These are phyloP conservation scores for Copromyces sp. DNA, from an alignment of 495 filamentous ascomycete species.

Conservation along the genomic window DNA sequence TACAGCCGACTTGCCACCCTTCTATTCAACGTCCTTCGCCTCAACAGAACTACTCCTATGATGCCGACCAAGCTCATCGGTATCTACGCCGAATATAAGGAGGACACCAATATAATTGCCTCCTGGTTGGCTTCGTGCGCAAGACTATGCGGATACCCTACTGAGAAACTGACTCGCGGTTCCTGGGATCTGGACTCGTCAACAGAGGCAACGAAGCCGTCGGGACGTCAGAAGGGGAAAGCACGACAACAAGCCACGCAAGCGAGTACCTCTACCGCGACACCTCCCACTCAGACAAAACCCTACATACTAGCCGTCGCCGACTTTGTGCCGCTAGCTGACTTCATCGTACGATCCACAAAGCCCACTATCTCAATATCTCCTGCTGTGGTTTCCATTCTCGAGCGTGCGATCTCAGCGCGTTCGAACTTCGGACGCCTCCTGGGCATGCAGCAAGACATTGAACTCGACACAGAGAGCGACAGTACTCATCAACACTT, in stretches of 20 bases:
- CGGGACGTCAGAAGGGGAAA: slow-evolving; percentile 23
- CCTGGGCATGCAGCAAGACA: slow-evolving; percentile 5
- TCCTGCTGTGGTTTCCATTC: slow-evolving; percentile 4
- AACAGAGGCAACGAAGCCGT: background rate
- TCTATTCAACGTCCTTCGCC: background rate
- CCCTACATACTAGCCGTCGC: slow-evolving; percentile 28
- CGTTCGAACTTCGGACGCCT: slow-evolving; percentile 9
- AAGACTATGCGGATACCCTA: slow-evolving; percentile 25
- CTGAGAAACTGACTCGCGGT: slow-evolving; percentile 3
- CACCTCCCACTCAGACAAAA: background rate
- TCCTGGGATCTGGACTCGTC: background rate
- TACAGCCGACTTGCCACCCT: background rate
- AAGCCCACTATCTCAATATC: slow-evolving; percentile 19
- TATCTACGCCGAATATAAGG: slow-evolving; percentile 39
- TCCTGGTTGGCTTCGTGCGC: slow-evolving; percentile 41
- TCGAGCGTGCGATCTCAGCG: slow-evolving; percentile 19
- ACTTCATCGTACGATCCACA: slow-evolving; percentile 19
- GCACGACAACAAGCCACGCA: slow-evolving; percentile 11
- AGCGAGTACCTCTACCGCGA: background rate
- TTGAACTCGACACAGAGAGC: background rate
- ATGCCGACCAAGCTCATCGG: slow-evolving; percentile 19
- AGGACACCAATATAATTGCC: slow-evolving; percentile 37
- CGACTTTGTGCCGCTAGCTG: slow-evolving; percentile 29
- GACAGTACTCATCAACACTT: slow-evolving; percentile 27
- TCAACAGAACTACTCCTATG: background rate